Evolutionary conservation across 2,329 filamentous ascomycete genomes (phyloP), one percentile per base, ranked within the genome.

Genomic region (Nemania sp.): DNA sequence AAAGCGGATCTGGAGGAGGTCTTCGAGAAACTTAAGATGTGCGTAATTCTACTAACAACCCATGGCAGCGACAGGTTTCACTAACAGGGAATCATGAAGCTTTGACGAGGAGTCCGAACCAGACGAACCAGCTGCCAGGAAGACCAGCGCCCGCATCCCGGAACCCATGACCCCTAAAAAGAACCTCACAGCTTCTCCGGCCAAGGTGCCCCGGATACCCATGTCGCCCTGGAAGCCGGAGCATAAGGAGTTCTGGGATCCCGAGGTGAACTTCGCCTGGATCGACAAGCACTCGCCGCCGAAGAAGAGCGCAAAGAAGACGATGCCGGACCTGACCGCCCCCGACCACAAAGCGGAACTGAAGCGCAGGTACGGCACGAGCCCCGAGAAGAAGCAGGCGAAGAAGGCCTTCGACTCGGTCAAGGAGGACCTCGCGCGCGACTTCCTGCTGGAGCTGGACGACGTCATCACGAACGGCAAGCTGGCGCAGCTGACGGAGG

Each of bases 381-480:
- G 65, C 63, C 68, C 76, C 46, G 55, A 71, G 35, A 73, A 71
- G 52, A 74, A 73, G 57, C 72, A 79, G 52, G 74, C 76, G 4
- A 87, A 83, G 70, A 90, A 86, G 72, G 76, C 77, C 0, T 94
- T 92, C 71, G 82, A 87, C 12, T 74, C 78, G 9, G 73, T 71
- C 10, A 93, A 91, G 72, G 80, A 88, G 52, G 75, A 79, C 1
- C 70, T 92, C 0, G 90, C 90, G 0, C 78, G 81, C 47, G 67
- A 73, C 0, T 94, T 94, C 71, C 78, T 95, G 1, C 54, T 65
- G 0, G 87, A 91, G 65, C 84, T 95, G n/a, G 91, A 95, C 72
- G 68, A 72, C 0, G 79, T 76, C 40, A 84, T 94, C 66, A 87
- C 88, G 0, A 68, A 79, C 2, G 86, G 88, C 9, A 77, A 81